Percentiles rank a stretch among this genome's conserved stretches.
These are phyloP conservation scores for Heliamphora pulchella DNA, from an alignment of 179 eudicot species.

Conservation along the genomic window DNA sequence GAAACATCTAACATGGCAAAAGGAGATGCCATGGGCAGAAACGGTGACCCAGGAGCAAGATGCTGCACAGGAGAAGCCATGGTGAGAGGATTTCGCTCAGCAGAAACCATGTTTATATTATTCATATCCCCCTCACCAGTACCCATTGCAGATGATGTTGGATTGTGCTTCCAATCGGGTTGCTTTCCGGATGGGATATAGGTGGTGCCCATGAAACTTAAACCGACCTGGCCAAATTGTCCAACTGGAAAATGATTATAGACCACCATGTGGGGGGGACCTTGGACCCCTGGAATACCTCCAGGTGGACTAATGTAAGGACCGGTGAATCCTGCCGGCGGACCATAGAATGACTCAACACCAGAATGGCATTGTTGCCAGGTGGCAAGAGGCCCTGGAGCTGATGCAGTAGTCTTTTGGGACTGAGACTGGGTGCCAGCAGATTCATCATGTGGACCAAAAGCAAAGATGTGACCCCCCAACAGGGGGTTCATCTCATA, in stretches of 20 bases:
- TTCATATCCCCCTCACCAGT: constrained; percentile 52
- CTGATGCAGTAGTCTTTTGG: constrained; percentile 46
- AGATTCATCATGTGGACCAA: constrained; percentile 74
- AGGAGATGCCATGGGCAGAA: constrained; percentile 71
- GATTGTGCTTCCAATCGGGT: constrained; percentile 87
- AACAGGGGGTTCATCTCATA: constrained; percentile 90
- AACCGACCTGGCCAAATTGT: constrained; percentile 90
- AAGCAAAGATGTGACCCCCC: constrained; percentile 80
- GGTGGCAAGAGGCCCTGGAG: constrained; percentile 58
- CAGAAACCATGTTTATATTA: constrained; percentile 42
- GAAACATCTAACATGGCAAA: constrained; percentile 80
- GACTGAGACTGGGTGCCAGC: constrained; percentile 56
- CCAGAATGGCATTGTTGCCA: constrained; percentile 90
- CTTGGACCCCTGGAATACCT: constrained; percentile 81
- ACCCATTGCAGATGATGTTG: constrained; percentile 37
- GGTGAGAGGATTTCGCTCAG: constrained; percentile 46
- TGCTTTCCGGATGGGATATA: constrained; percentile 88
- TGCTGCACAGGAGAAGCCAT: constrained; percentile 55
- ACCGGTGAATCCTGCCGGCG: constrained; percentile 71
- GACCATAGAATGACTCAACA: constrained; percentile 85
- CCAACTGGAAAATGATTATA: constrained; percentile 98
- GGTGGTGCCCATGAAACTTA: constrained; percentile 93
- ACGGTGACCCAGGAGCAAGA: constrained; percentile 75
- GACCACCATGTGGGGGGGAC: constrained; percentile 93
- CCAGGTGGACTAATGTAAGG: constrained; percentile 84